Evolutionary conservation across 2,329 filamentous ascomycete genomes (phyloP).

Genomic region (Microsporum audouinii): DNA sequence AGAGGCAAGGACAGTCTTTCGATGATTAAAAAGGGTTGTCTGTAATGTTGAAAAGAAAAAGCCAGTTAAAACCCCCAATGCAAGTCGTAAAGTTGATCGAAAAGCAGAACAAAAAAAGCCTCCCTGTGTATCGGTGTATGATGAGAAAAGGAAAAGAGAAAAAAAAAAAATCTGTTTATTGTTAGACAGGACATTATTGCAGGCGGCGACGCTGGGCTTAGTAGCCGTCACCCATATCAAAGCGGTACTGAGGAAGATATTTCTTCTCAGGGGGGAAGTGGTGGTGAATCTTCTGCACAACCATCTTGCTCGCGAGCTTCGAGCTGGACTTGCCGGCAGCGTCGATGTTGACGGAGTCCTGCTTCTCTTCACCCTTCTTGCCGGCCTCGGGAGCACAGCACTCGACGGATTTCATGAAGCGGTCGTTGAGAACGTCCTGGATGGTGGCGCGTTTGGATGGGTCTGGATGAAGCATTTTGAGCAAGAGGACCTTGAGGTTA

Average conservation of each 20-base stretch:
- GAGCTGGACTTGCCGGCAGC: constrained; percentile 19
- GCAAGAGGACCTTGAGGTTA: constrained; percentile 56
- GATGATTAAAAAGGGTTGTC: neutral
- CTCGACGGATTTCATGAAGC: constrained; percentile 63
- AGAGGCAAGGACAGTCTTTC: neutral
- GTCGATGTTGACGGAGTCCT: constrained; percentile 45
- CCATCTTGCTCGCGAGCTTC: constrained; percentile 18
- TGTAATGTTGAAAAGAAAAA: neutral
- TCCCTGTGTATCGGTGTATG: neutral
- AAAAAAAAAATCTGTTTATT: neutral
- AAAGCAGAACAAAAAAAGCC: neutral
- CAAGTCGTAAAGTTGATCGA: neutral
- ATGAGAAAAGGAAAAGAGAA: neutral
- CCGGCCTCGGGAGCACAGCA: constrained; percentile 61
- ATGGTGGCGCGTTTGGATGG: constrained; percentile 60
- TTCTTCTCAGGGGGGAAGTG: constrained; percentile 24
- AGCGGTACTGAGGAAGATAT: constrained; percentile 19
- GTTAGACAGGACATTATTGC: too few species aligned
- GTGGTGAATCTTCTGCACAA: constrained; percentile 24
- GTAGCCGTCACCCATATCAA: constrained; percentile 22
- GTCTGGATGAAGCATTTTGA: constrained; percentile 74
- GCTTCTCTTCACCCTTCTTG: constrained; percentile 38
- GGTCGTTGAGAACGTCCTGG: constrained; percentile 54
- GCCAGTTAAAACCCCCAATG: neutral
- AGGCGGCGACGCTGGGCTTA: neutral